These are phyloP conservation scores for Taiozyma sp. DNA, from an alignment of 1,139 yeast genomes.

Conservation along the genomic window DNA sequence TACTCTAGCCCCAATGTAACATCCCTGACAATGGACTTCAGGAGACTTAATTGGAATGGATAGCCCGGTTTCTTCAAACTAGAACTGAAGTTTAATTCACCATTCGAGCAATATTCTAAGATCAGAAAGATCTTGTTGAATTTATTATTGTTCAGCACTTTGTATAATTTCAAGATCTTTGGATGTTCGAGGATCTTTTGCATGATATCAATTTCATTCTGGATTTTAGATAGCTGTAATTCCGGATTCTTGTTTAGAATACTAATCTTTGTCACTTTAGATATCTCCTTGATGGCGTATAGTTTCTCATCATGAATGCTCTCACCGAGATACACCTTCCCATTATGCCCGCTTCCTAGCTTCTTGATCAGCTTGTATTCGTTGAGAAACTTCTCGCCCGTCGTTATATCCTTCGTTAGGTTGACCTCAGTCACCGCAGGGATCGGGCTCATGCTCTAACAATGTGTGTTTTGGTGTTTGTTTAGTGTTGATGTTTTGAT, in stretches of 20 bases:
- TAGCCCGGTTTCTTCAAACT: slow-evolving; percentile 1
- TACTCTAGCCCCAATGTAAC: slow-evolving; percentile 83
- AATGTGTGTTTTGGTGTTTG: not conserved
- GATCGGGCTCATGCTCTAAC: slow-evolving; percentile 7
- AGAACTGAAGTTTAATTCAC: slow-evolving; percentile 41
- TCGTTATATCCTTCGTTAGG: slow-evolving; percentile 19
- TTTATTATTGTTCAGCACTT: slow-evolving; percentile 6
- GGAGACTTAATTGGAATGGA: slow-evolving; percentile 35
- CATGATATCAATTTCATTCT: slow-evolving; percentile 45
- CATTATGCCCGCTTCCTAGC: slow-evolving; percentile 66
- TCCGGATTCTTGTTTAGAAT: slow-evolving; percentile 26
- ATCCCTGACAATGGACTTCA: slow-evolving; percentile 39
- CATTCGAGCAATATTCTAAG: slow-evolving; percentile 45
- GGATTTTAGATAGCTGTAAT: slow-evolving; percentile 25
- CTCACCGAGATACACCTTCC: slow-evolving; percentile 62
- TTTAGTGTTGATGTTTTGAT: slow-evolving; percentile 1
- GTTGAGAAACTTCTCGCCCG: slow-evolving; percentile 35
- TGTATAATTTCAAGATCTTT: slow-evolving; percentile 35
- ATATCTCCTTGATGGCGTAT: slow-evolving; percentile 64
- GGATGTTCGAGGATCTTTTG: slow-evolving; percentile 44
- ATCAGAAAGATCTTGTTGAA: slow-evolving; percentile 46
- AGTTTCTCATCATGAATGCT: slow-evolving; percentile 44
- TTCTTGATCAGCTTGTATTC: slow-evolving; percentile 57
- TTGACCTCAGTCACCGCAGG: slow-evolving; percentile 21
- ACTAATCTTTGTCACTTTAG: slow-evolving; percentile 36